Conservation (phyloP, 495 filamentous ascomycete genomes). For the Umbilicaria muhlenbergii region DNA sequence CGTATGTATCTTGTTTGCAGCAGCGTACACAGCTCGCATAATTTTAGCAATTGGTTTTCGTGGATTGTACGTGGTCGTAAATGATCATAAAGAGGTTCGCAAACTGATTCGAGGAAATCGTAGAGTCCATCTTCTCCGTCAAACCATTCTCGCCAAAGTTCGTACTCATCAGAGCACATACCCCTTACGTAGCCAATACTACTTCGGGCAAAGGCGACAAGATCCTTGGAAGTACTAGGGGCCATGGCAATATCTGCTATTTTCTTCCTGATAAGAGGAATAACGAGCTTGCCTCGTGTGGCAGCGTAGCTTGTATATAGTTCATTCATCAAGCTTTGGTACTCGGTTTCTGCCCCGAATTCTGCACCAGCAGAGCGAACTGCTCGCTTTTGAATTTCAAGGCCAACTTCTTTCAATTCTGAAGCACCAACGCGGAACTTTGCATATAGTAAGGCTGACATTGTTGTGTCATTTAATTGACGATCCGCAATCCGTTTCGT, state of each 20-base stretch:
- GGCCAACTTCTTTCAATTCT: slow-evolving; percentile 47
- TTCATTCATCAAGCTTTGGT: slow-evolving; percentile 49
- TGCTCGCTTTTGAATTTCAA: slow-evolving; percentile 54
- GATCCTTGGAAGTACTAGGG: slow-evolving; percentile 49
- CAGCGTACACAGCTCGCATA: slow-evolving; percentile 68
- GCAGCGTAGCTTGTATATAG: slow-evolving; percentile 50
- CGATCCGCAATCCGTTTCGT: slow-evolving; percentile 52
- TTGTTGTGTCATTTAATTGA: slow-evolving; percentile 59
- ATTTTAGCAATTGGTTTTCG: slow-evolving; percentile 53
- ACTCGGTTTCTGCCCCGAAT: slow-evolving; percentile 48
- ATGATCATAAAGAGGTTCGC: slow-evolving; percentile 62
- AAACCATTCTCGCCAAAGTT: slow-evolving; percentile 64
- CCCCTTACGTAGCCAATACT: slow-evolving; percentile 56
- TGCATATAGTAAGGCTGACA: slow-evolving; percentile 61
- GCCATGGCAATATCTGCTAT: slow-evolving; percentile 48
- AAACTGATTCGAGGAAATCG: slow-evolving; percentile 57
- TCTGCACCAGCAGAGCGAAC: slow-evolving; percentile 43
- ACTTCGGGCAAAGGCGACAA: slow-evolving; percentile 52
- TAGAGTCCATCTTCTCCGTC: slow-evolving; percentile 51
- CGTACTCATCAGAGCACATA: slow-evolving; percentile 58
- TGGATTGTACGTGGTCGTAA: slow-evolving; percentile 54
- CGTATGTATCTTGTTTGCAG: slow-evolving; percentile 73
- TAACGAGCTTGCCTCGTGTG: slow-evolving; percentile 40
- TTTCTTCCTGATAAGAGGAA: slow-evolving; percentile 44
- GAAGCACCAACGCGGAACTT: slow-evolving; percentile 59